Base-by-base conservation (phyloP, 2,329 filamentous ascomycete species). In the Orbilia javanica region DNA sequence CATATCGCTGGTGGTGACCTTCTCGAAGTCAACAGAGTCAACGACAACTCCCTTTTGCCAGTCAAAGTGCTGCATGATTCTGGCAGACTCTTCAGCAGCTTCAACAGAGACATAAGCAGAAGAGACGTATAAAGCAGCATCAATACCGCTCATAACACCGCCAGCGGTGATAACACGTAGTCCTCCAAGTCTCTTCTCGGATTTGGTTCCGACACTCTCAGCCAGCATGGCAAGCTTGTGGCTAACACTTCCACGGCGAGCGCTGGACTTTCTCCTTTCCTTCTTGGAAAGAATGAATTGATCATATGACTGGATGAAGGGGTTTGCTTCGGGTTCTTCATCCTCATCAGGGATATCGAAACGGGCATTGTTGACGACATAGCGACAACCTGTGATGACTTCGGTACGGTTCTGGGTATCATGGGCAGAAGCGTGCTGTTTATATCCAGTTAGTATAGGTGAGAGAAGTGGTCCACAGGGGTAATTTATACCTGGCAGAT, bases 361-460 rank as follows among this genome's bases (percentile, higher is more conserved):
- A 81, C 93, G 91, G 76, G 94, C 90, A 85, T 96, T 96, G 87
- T 96, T 96, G 84, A 96, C 93, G 20, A 96, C 93, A 83, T 96
- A 96, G 82, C 93, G 89, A 82, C 88, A 88, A 80, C 93, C 91
- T 83, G 96, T 92, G 82, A 95, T 88, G 80, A 96, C 91, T 82
- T 96, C 92, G 82, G 92, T 93, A 83, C 92, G 90, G 86, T 94
- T 65, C 53, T 71, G 62, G 22, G 39, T 63, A 11, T 55, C 63
- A 36, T 77, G 48, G 18, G 65, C 66, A 31, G 72, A 70, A 13
- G 72, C 72, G 55, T 70, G 48, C 72, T 77, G 22, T 36, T 13
- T 25, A 15, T 25, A 39, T 22, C 92, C 90, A 79, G 90, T 87
- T 73, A 89, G 89, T 7, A 39, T 42, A 11, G 3, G 22, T 34